A percentile compares a stretch with the other conserved stretches of the same genome.
These are phyloP conservation scores for Candida saitoana DNA, from an alignment of 805 yeast species.

Conservation along the genomic window DNA sequence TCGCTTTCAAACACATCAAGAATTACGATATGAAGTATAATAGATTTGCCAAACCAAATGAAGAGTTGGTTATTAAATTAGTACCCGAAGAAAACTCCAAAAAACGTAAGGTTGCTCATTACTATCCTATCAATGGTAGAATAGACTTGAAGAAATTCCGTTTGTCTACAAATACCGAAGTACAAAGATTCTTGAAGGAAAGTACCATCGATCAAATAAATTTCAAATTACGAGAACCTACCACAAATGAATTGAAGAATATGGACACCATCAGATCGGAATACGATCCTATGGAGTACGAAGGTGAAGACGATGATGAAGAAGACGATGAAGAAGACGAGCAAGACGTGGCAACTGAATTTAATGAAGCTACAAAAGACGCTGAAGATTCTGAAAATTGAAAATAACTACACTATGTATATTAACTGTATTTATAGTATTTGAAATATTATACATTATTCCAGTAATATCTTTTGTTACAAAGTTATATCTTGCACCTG, in stretches of 20 bases:
- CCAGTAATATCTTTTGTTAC: too few species aligned
- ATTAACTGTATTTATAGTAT: constrained; percentile 1
- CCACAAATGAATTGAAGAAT: constrained; percentile 59
- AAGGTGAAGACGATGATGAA: constrained; percentile 54
- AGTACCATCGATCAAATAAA: constrained; percentile 60
- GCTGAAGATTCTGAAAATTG: constrained; percentile 1
- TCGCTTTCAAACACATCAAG: constrained; percentile 59
- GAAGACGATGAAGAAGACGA: constrained; percentile 31
- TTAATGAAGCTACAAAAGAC: constrained; percentile 4
- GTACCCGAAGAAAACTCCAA: constrained; percentile 39
- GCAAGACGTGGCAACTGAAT: constrained; percentile 5
- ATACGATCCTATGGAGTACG: constrained; percentile 77
- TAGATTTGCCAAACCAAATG: constrained; percentile 42
- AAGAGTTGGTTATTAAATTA: constrained; percentile 69
- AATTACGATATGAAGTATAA: constrained; percentile 73
- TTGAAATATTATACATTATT: neutral
- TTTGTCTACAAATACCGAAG: constrained; percentile 52
- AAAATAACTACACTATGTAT: neutral
- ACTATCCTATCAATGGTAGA: constrained; percentile 73
- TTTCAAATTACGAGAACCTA: constrained; percentile 65
- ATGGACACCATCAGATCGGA: constrained; percentile 67
- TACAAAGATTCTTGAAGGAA: constrained; percentile 52
- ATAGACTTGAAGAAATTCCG: constrained; percentile 83
- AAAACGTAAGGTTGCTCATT: constrained; percentile 57
- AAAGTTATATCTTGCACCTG: too few species aligned